Evolutionary conservation across 176 grass and related monocot genomes (phyloP).

Genomic region (Chrysopogon serrulatus): DNA sequence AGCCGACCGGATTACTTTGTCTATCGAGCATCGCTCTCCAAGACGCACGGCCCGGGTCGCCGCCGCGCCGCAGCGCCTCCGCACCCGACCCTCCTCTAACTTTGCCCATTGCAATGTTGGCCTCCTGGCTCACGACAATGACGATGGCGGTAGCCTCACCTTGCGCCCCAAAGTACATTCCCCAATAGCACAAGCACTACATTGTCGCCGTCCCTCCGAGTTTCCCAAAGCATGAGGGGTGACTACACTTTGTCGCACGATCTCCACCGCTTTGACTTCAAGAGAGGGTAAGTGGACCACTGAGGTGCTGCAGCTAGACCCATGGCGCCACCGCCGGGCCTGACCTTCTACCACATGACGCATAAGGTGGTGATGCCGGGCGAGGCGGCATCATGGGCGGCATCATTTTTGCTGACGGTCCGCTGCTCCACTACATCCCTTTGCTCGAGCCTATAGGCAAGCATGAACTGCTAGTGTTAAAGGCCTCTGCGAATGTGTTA

Average conservation of each 20-base stretch:
- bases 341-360: background rate
- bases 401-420: background rate
- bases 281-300: background rate
- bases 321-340: background rate
- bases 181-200: background rate
- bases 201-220: background rate
- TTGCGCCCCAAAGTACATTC: background rate
- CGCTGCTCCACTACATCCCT: background rate
- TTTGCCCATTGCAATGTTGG: background rate
- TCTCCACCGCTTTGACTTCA: background rate
- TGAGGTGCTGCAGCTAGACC: background rate
- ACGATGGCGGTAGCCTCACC: no score
- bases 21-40: background rate
- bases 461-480: no score
- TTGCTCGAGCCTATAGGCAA: background rate
- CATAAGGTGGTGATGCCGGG: background rate
- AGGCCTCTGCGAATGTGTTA: background rate
- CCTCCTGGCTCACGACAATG: background rate
- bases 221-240: background rate
- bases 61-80: background rate
- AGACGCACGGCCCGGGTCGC: background rate
- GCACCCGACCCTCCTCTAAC: background rate
- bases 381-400: background rate
- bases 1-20: background rate
- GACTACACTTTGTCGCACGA: background rate